Conservation (phyloP, 176 grass and related monocot species). For the Ensete glaucum region DNA sequence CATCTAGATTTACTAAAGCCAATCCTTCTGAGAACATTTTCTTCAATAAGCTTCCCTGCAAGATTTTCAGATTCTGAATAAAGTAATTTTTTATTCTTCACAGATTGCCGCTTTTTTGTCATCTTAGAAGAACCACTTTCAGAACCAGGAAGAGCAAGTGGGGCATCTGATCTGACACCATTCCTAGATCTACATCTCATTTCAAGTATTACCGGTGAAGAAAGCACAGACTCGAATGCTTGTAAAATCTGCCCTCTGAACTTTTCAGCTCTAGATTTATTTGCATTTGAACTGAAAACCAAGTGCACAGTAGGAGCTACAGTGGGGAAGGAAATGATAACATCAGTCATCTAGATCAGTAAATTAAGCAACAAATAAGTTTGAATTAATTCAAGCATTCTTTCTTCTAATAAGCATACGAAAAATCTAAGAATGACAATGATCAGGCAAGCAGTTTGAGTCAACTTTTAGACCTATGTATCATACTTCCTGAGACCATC, state of each 20-base stretch:
- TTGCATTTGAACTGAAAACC: slow-evolving; percentile 53
- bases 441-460: too few species aligned
- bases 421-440: neutral
- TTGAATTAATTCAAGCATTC: neutral
- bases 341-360: neutral
- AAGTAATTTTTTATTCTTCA: slow-evolving; percentile 49
- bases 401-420: neutral
- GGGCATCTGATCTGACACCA: slow-evolving; percentile 6
- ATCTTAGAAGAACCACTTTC: slow-evolving; percentile 37
- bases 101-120: slow-evolving; percentile 40
- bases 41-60: slow-evolving; percentile 33
- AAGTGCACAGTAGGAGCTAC: slow-evolving; percentile 75
- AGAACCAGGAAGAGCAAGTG: slow-evolving; percentile 25
- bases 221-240: slow-evolving; percentile 82
- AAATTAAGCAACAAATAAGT: neutral
- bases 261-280: slow-evolving; percentile 78
- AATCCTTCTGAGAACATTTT: slow-evolving; percentile 17
- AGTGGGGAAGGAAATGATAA: slow-evolving; percentile 1
- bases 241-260: slow-evolving; percentile 74
- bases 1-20: slow-evolving; percentile 41
- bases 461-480: too few species aligned
- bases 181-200: slow-evolving; percentile 60
- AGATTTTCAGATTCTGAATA: slow-evolving; percentile 55
- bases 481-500: neutral
- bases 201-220: slow-evolving; percentile 79